Evolutionary conservation across 2,329 filamentous ascomycete species (phyloP), one percentile per base, ranked within the genome.

Genomic region (Monosporascus sp.): DNA sequence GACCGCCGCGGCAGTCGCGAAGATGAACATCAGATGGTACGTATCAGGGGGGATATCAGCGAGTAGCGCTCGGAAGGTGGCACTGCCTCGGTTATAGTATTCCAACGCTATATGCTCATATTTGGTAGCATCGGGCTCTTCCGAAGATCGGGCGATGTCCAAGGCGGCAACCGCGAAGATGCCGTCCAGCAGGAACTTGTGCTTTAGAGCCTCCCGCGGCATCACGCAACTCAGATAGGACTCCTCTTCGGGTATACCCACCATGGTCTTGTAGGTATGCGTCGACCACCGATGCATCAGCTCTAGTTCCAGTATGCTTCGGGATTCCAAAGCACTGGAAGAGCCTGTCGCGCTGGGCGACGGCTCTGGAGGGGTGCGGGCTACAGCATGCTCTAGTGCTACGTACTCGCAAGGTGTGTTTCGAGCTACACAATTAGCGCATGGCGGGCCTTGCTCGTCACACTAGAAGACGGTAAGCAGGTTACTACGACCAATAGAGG

Each of bases 211-310:
- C 55, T 67, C 61, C 3, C 68, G 64, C 7, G 71, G 66, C 27
- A 75, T 53, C 7, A 68, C 52, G 0, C 56, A 53, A 26, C 70
- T 69, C 16, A 75, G 65, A 52, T 72, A 70, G 6, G 65, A 56
- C 17, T 58, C 52, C 46, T 73, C 70, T 17, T 70, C 65, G 0
- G 70, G 68, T 7, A 78, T 68, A 38, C 70, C 72, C 22, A 59
- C 67, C 37, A 73, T 60, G 40, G 64, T 65, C 19, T 67, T 67
- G 57, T 71, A 79, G 0, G 76, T 79, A 19, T 68, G 69, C 0
- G 73, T 77, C 2, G 75, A 72, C 70, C 74, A 81, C 27, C 74
- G 74, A 56, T 80, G 76, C 74, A 80, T 78, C 45, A 81, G 61
- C 54, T 79, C 77, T 8, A 81, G 67, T 53, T 78, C 77, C 24